These are phyloP conservation scores for Phoma sp. DNA, from an alignment of 2,329 filamentous ascomycete species.

Conservation along the genomic window DNA sequence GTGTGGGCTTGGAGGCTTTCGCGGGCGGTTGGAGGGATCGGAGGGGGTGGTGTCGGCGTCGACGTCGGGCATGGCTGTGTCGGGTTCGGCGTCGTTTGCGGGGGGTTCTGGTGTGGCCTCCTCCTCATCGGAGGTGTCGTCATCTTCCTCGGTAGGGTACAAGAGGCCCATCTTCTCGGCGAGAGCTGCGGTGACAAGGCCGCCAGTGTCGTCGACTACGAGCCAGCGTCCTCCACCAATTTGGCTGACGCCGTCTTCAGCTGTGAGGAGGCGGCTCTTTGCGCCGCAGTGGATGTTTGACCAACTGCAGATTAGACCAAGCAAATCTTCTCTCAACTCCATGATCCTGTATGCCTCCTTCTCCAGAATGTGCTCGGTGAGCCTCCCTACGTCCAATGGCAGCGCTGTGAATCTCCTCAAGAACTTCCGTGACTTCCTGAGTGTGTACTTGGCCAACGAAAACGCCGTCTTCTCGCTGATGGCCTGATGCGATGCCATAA, in stretches of 20 bases:
- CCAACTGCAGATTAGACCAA: constrained; percentile 86
- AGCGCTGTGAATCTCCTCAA: constrained; percentile 85
- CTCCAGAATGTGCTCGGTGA: constrained; percentile 81
- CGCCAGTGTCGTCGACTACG: constrained; percentile 86
- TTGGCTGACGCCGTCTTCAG: constrained; percentile 44
- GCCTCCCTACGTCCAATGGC: constrained; percentile 78
- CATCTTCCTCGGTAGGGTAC: constrained; percentile 56
- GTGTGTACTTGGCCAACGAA: constrained; percentile 92
- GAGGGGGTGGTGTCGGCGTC: constrained; percentile 18
- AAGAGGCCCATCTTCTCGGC: constrained; percentile 90
- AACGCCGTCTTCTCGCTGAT: constrained; percentile 95
- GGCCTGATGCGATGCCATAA: constrained; percentile 86
- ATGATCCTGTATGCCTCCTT: constrained; percentile 82
- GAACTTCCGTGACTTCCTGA: constrained; percentile 94
- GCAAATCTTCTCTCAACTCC: constrained; percentile 84
- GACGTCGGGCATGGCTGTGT: constrained; percentile 31
- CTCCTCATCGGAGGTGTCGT: constrained; percentile 34
- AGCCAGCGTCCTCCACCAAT: constrained; percentile 72
- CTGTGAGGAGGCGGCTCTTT: constrained; percentile 39
- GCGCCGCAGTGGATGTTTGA: constrained; percentile 83
- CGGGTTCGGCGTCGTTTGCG: constrained; percentile 3
- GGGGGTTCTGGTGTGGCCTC: constrained; percentile 8
- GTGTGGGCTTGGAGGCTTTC: constrained; percentile 42
- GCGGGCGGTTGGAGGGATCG: constrained; percentile 26
- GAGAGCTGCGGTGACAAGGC: constrained; percentile 80